These are phyloP conservation scores for Fusarium concolor DNA, from an alignment of 2,329 filamentous ascomycete genomes.

Conservation along the genomic window DNA sequence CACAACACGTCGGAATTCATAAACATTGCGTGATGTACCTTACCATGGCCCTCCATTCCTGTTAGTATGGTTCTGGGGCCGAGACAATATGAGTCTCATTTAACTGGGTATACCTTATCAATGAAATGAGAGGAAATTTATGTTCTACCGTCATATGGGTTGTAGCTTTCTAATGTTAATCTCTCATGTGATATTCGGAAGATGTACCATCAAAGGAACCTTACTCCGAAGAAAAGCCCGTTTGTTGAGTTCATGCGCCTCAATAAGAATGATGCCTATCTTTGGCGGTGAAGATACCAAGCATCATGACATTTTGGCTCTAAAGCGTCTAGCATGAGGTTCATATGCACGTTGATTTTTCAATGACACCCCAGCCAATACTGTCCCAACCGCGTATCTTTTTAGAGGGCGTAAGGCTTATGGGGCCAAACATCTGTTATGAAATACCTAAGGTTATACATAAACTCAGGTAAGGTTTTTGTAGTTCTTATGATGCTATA, in stretches of 20 bases:
- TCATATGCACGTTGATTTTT: slow-evolving; percentile 40
- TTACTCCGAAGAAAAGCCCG: background rate
- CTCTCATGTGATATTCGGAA: background rate
- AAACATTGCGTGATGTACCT: background rate
- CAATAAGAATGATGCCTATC: slow-evolving; percentile 16
- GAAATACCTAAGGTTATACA: too few relatives aligned
- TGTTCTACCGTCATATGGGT: background rate
- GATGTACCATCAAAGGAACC: slow-evolving; percentile 6
- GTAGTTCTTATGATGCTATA: too few relatives aligned
- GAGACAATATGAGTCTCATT: background rate
- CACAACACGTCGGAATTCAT: background rate
- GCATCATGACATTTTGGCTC: slow-evolving; percentile 14
- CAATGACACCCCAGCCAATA: slow-evolving; percentile 5
- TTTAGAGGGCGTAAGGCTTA: too few relatives aligned
- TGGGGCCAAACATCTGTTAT: too few relatives aligned
- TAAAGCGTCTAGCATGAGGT: slow-evolving; percentile 12
- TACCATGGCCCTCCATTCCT: background rate
- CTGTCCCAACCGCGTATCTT: too few relatives aligned
- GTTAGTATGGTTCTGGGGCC: background rate
- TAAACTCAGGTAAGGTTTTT: too few relatives aligned
- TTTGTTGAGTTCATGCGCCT: slow-evolving; percentile 19
- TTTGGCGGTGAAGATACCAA: slow-evolving; percentile 41
- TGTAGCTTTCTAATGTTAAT: background rate
- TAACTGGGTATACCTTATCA: too few relatives aligned
- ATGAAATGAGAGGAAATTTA: background rate